Conservation (phyloP, 176 grass and related monocot species). For the Cocos nucifera region DNA sequence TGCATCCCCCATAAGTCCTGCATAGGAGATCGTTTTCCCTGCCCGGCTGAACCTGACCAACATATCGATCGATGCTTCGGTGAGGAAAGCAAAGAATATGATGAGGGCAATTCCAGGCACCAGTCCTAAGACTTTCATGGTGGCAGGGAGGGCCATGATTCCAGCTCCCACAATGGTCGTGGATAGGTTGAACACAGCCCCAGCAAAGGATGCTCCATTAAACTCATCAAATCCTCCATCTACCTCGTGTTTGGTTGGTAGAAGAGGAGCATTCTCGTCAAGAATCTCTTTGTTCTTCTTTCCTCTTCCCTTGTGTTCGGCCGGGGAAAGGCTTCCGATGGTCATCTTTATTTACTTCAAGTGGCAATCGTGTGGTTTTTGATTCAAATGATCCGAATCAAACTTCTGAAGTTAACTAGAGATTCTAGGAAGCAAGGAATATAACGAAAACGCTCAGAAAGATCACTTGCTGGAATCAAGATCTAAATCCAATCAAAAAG, state of each 20-base stretch:
- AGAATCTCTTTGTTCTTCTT: slow-evolving; percentile 33
- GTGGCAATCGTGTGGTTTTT: no score
- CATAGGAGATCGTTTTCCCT: slow-evolving; percentile 51
- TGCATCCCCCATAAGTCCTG: slow-evolving; percentile 65
- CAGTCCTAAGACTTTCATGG: slow-evolving; percentile 93
- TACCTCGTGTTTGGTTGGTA: slow-evolving; percentile 41
- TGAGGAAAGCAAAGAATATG: slow-evolving; percentile 66
- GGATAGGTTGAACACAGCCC: slow-evolving; percentile 92
- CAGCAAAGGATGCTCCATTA: slow-evolving; percentile 66
- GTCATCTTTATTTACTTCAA: slow-evolving; percentile 15
- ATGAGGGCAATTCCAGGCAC: slow-evolving; percentile 68
- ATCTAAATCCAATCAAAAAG: no score
- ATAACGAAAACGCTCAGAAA: no score
- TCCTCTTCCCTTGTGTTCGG: slow-evolving; percentile 15
- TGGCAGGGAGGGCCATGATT: slow-evolving; percentile 96
- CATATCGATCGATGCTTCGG: slow-evolving; percentile 82
- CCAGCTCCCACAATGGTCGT: slow-evolving; percentile 92
- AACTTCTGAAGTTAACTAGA: no score
- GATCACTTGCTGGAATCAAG: no score
- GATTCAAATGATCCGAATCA: no score
- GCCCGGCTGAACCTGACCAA: slow-evolving; percentile 66
- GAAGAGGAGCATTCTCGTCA: slow-evolving; percentile 55
- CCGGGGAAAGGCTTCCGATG: slow-evolving; percentile 25
- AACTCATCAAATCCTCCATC: slow-evolving; percentile 45
- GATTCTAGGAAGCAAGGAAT: no score